phyloP scores from a whole-genome alignment of 1,139 yeast genomes.

The Magnusiomyces suaveolens region DNA sequence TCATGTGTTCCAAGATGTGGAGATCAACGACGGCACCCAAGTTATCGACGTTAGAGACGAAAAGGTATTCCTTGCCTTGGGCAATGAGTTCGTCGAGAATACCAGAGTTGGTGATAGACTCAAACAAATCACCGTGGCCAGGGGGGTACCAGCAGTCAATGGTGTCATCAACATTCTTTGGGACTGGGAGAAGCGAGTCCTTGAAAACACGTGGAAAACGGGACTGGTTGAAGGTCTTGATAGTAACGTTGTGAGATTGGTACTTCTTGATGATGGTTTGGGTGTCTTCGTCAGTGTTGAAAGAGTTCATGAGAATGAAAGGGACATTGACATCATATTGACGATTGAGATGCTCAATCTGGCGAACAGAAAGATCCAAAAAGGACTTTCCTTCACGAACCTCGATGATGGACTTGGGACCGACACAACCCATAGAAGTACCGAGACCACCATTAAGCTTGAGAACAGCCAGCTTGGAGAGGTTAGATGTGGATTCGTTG shows the following conservation, averaged over 20 bases:
- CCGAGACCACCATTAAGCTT: conserved; percentile 97
- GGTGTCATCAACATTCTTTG: conserved; percentile 61
- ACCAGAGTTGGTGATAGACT: conserved; percentile 80
- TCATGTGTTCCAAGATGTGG: conserved; percentile 84
- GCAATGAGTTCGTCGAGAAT: conserved; percentile 82
- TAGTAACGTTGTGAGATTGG: conserved; percentile 92
- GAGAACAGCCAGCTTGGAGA: conserved; percentile 83
- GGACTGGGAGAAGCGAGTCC: conserved; percentile 92
- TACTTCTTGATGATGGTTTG: conserved; percentile 92
- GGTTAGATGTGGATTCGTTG: conserved; percentile 40
- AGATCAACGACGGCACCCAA: conserved; percentile 97
- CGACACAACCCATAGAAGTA: conserved; percentile 99
- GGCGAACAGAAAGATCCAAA: conserved; percentile 89
- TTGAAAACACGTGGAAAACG: conserved; percentile 91
- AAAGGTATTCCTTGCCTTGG: conserved; percentile 89
- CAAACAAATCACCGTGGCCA: conserved; percentile 97
- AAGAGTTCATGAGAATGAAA: conserved; percentile 91
- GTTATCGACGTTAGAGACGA: conserved; percentile 96
- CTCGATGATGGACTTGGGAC: conserved; percentile 96
- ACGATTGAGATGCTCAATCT: conserved; percentile 90
- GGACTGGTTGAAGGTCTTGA: conserved; percentile 93
- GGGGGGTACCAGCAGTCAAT: conserved; percentile 96
- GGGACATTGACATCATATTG: conserved; percentile 91
- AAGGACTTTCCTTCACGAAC: conserved; percentile 97
- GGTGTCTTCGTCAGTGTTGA: conserved; percentile 94